Percentiles rank a stretch among this genome's conserved stretches.
These are phyloP conservation scores for Spathaspora sp. DNA, from an alignment of 805 yeast genomes.

Conservation along the genomic window DNA sequence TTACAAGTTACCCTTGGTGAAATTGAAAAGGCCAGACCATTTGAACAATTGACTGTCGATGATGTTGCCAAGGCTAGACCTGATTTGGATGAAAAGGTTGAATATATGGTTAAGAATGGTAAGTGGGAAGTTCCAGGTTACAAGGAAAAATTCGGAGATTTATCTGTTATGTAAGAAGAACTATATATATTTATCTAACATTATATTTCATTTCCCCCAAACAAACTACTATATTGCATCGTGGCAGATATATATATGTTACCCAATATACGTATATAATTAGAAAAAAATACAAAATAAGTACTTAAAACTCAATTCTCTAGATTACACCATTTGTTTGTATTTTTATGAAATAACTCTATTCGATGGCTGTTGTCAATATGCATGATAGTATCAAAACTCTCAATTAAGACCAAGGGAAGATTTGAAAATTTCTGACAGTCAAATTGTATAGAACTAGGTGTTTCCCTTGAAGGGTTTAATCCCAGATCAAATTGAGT, in stretches of 20 bases:
- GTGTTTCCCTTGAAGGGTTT: conserved; percentile 5
- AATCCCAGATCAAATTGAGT: conserved; percentile 28
- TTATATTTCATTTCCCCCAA: background rate
- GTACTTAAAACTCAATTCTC: background rate
- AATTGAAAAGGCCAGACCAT: conserved; percentile 96
- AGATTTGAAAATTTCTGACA: conserved; percentile 4
- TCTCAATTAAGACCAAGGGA: conserved; percentile 8
- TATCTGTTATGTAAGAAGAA: conserved; percentile 74
- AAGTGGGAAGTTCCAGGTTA: conserved; percentile 98
- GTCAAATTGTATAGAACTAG: background rate
- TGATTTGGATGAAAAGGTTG: conserved; percentile 93
- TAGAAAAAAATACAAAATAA: background rate
- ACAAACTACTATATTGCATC: background rate
- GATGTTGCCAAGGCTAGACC: conserved; percentile 96
- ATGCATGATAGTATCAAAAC: conserved; percentile 11
- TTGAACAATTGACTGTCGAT: conserved; percentile 93
- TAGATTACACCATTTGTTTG: conserved; percentile 5
- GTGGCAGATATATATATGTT: background rate
- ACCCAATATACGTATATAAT: background rate
- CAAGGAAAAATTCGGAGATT: conserved; percentile 96
- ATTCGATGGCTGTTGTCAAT: conserved; percentile 2
- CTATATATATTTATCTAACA: background rate
- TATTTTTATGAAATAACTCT: conserved; percentile 1
- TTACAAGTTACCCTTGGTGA: conserved; percentile 85
- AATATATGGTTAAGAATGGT: conserved; percentile 92